A percentile compares a stretch with the other conserved stretches of the same genome.
These are phyloP conservation scores for Blastobotrys malaysiensis DNA, from an alignment of 1,139 yeast species.

Conservation along the genomic window DNA sequence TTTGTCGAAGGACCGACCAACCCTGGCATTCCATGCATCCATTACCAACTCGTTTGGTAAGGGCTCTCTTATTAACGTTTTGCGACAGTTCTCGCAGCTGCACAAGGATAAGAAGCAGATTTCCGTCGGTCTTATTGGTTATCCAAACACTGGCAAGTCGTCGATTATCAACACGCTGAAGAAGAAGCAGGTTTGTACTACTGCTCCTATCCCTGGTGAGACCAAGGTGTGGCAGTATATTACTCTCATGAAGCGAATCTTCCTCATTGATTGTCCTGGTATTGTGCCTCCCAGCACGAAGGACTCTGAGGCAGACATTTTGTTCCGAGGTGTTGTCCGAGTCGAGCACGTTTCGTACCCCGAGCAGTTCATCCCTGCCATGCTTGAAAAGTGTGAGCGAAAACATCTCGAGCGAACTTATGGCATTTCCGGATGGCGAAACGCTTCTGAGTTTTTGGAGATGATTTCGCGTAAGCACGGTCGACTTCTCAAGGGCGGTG, in stretches of 20 bases:
- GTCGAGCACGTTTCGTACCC: slow-evolving; percentile 95
- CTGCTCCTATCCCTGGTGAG: slow-evolving; percentile 98
- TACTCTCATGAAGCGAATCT: slow-evolving; percentile 91
- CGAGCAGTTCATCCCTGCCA: slow-evolving; percentile 89
- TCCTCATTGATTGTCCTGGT: slow-evolving; percentile 97
- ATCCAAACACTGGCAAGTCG: slow-evolving; percentile 96
- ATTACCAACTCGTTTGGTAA: slow-evolving; percentile 97
- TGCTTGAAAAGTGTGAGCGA: slow-evolving; percentile 77
- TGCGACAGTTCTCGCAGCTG: slow-evolving; percentile 86
- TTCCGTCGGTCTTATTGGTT: slow-evolving; percentile 95
- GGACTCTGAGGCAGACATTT: slow-evolving; percentile 88
- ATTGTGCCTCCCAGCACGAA: slow-evolving; percentile 92
- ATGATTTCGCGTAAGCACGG: slow-evolving; percentile 90
- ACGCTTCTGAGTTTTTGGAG: slow-evolving; percentile 80
- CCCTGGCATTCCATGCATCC: slow-evolving; percentile 96
- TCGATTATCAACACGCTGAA: slow-evolving; percentile 91
- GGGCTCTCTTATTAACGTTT: slow-evolving; percentile 87
- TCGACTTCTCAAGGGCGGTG: slow-evolving; percentile 91
- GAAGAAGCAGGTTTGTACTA: slow-evolving; percentile 91
- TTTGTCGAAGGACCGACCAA: slow-evolving; percentile 85
- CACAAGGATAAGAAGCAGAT: slow-evolving; percentile 94
- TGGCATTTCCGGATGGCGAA: slow-evolving; percentile 88
- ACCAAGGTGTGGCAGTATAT: slow-evolving; percentile 99
- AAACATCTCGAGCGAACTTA: slow-evolving; percentile 94
- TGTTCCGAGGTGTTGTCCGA: slow-evolving; percentile 95